Conservation (phyloP, 768 basidiomycete species). For the Boletus coccyginus region DNA sequence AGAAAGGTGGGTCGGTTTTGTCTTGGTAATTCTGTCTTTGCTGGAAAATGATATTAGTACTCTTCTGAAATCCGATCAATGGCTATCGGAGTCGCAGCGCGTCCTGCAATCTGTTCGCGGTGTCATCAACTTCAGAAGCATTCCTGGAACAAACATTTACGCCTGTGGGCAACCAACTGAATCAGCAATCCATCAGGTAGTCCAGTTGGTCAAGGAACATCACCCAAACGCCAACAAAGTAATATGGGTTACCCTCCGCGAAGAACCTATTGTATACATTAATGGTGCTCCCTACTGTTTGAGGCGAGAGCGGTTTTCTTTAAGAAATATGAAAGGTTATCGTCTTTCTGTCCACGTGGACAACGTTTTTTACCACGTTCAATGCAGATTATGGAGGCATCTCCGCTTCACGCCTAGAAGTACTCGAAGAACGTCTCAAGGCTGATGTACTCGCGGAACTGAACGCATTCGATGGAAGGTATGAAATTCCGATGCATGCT, state of each 20-base stretch:
- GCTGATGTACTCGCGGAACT: conserved; percentile 87
- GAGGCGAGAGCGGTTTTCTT: conserved; percentile 77
- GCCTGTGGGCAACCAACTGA: conserved; percentile 90
- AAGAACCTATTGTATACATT: conserved; percentile 89
- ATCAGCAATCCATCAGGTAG: conserved; percentile 82
- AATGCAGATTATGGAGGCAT: conserved; percentile 91
- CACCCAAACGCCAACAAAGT: conserved; percentile 63
- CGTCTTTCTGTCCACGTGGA: not conserved
- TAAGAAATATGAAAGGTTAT: conserved; percentile 92
- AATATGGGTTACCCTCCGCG: conserved; percentile 91
- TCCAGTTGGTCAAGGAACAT: conserved; percentile 55
- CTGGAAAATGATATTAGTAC: conserved; percentile 45
- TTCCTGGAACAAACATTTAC: conserved; percentile 78
- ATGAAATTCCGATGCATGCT: conserved; percentile 9
- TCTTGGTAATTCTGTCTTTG: not conserved
- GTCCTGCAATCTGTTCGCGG: conserved; percentile 76
- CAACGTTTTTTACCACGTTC: not conserved
- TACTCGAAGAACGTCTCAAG: conserved; percentile 85
- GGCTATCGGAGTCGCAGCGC: conserved; percentile 70
- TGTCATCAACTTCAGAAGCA: conserved; percentile 91
- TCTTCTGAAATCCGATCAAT: conserved; percentile 90
- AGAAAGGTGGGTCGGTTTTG: conserved; percentile 56
- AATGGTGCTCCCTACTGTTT: conserved; percentile 92
- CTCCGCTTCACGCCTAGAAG: conserved; percentile 83
- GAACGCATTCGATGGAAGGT: conserved; percentile 80